Evolutionary conservation across 345 rosid species (phyloP).

Genomic region (Citrus mangshanensis): DNA sequence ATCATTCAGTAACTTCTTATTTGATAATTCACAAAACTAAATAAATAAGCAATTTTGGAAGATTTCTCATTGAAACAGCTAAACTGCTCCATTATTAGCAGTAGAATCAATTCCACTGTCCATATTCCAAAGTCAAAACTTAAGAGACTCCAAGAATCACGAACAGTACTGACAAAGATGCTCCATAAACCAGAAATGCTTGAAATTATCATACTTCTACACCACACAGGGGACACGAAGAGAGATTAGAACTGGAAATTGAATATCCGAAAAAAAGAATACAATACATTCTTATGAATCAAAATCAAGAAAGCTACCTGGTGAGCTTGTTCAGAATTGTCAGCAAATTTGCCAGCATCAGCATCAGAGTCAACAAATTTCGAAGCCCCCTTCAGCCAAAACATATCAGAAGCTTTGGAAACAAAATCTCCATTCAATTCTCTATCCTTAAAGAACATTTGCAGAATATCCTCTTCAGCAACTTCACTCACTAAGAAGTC

Average conservation of each 20-base stretch:
- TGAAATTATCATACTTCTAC: background rate
- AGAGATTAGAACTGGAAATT: too few relatives aligned
- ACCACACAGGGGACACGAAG: too few relatives aligned
- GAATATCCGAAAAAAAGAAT: background rate
- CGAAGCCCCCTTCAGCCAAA: constrained; percentile 53
- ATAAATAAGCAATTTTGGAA: background rate
- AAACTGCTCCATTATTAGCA: background rate
- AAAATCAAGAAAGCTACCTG: constrained; percentile 27
- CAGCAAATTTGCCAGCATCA: constrained; percentile 22
- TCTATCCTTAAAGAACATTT: constrained; percentile 72
- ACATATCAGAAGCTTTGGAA: constrained; percentile 67
- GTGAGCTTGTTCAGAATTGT: constrained; percentile 20
- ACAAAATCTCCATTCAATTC: constrained; percentile 75
- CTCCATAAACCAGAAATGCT: background rate
- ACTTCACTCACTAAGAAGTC: constrained; percentile 42
- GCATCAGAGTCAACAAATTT: constrained; percentile 40
- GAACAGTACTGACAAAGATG: background rate
- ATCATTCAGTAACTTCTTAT: background rate
- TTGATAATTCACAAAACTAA: background rate
- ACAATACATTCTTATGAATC: background rate
- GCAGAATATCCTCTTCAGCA: constrained; percentile 68
- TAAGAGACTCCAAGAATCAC: background rate
- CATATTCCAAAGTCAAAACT: background rate
- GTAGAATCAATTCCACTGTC: background rate
- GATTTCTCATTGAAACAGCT: background rate